Evolutionary conservation across 495 filamentous ascomycete genomes (phyloP).

Genomic region (Immersiella caudata): DNA sequence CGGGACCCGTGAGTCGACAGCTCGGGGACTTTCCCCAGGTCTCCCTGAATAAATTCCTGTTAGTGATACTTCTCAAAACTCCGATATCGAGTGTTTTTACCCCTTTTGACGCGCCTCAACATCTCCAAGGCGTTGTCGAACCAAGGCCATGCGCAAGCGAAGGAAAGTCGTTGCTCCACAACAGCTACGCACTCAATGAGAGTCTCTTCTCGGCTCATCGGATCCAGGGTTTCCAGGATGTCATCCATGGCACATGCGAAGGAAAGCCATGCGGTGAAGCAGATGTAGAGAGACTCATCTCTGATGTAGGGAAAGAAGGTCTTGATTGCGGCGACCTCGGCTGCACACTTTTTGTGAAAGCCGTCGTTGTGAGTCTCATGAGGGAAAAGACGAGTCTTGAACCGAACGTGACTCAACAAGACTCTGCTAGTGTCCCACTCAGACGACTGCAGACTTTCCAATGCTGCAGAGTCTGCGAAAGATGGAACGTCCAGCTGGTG

Average conservation of each 20-base stretch:
- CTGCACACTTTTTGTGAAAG: constrained; percentile 20
- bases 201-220: neutral
- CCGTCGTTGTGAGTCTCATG: neutral
- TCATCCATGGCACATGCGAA: constrained; percentile 30
- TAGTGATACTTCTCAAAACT: no score
- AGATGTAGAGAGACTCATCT: constrained; percentile 7
- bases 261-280: constrained; percentile 26
- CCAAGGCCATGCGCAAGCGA: neutral
- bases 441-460: neutral
- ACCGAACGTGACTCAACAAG: neutral
- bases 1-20: constrained; percentile 11
- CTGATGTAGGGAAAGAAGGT: constrained; percentile 27
- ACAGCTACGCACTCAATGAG: constrained; percentile 20
- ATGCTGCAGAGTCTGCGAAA: neutral
- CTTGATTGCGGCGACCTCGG: constrained; percentile 26
- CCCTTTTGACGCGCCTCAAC: neutral
- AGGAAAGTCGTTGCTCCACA: neutral
- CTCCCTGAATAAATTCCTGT: no score
- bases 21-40: neutral
- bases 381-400: neutral
- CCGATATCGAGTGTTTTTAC: neutral
- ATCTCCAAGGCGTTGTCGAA: neutral
- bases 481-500: neutral
- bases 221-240: constrained; percentile 20
- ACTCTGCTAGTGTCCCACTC: neutral